A percentile compares a stretch with the other conserved stretches of the same genome.
Conservation (phyloP, 345 rosid genomes). For the Brassica napus region DNA sequence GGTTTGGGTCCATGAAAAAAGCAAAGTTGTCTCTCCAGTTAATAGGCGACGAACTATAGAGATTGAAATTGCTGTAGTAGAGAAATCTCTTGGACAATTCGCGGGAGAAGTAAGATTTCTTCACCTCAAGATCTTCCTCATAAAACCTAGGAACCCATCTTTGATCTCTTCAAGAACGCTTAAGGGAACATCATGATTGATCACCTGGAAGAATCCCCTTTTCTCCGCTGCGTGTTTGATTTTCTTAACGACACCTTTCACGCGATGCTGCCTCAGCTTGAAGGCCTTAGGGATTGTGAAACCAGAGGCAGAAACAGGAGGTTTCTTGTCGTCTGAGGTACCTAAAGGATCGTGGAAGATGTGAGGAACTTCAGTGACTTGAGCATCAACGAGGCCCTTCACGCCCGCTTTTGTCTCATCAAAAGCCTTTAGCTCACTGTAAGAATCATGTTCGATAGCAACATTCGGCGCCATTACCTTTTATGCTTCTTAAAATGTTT, state of each 20-base stretch:
- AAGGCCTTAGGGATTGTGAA: slow-evolving; percentile 35
- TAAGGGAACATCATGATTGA: slow-evolving; percentile 48
- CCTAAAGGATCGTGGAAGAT: slow-evolving; percentile 33
- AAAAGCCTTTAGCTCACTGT: slow-evolving; percentile 23
- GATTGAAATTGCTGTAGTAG: slow-evolving; percentile 46
- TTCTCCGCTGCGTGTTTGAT: slow-evolving; percentile 38
- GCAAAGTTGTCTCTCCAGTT: slow-evolving; percentile 52
- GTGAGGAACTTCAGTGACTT: slow-evolving; percentile 34
- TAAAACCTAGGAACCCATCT: slow-evolving; percentile 44
- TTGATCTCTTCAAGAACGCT: slow-evolving; percentile 41
- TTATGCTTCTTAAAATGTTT: background rate
- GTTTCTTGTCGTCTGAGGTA: background rate
- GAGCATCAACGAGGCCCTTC: slow-evolving; percentile 53
- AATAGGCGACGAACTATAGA: slow-evolving; percentile 36
- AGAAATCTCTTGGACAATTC: slow-evolving; percentile 33
- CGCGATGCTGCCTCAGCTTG: background rate
- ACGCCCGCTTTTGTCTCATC: slow-evolving; percentile 42
- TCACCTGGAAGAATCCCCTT: slow-evolving; percentile 57
- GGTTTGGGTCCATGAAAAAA: slow-evolving; percentile 44
- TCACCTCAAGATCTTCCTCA: slow-evolving; percentile 42
- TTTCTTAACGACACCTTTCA: slow-evolving; percentile 11
- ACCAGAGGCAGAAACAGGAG: background rate
- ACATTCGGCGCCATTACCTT: background rate
- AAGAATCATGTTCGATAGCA: background rate
- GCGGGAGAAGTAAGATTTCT: slow-evolving; percentile 42